phyloP scores from a whole-genome alignment of 1,139 yeast species.

The Cylindricascospora bacillispora region DNA sequence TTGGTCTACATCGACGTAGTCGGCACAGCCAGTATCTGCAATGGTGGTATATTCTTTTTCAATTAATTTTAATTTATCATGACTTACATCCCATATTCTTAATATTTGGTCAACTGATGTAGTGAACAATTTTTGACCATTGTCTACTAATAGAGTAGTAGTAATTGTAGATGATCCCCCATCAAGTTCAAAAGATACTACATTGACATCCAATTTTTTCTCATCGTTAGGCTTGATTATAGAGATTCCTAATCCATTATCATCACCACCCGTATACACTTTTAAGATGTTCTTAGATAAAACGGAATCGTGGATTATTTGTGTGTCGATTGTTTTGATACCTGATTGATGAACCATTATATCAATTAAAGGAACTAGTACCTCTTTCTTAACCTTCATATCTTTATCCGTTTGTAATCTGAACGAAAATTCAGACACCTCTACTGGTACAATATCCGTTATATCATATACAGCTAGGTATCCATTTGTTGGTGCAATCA shows the following conservation, averaged over 20 bases:
- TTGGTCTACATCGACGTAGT: constrained; percentile 17
- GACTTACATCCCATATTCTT: constrained; percentile 43
- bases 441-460: constrained; percentile 20
- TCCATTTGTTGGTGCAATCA: constrained; percentile 78
- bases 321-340: constrained; percentile 39
- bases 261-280: constrained; percentile 81
- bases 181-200: constrained; percentile 29
- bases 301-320: too few species aligned
- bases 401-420: background rate
- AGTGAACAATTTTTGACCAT: constrained; percentile 21
- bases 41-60: constrained; percentile 56
- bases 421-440: constrained; percentile 2
- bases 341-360: constrained; percentile 65
- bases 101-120: constrained; percentile 67
- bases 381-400: background rate
- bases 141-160: constrained; percentile 32
- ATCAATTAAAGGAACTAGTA: constrained; percentile 1
- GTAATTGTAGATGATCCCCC: constrained; percentile 90
- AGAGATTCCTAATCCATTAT: constrained; percentile 53
- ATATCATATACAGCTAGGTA: constrained; percentile 51
- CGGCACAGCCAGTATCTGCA: constrained; percentile 74
- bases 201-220: constrained; percentile 6
- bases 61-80: constrained; percentile 27
- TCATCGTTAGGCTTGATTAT: constrained; percentile 25
- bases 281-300: too few species aligned